phyloP scores from a whole-genome alignment of 2,329 filamentous ascomycete genomes.

The Ascochyta koolunga region DNA sequence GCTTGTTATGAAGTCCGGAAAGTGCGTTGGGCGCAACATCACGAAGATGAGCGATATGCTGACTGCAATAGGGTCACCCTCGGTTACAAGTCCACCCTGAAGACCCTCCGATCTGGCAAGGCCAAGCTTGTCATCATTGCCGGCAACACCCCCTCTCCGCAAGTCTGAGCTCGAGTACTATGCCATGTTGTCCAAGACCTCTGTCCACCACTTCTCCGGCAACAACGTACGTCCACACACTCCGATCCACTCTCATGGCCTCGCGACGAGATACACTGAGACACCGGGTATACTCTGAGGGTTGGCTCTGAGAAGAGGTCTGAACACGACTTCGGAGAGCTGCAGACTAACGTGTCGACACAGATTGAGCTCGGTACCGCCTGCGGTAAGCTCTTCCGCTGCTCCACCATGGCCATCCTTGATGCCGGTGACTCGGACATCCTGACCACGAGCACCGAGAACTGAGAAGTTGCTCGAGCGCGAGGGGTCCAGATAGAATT shows the following conservation, averaged over 20 bases:
- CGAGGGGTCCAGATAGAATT: conserved; percentile 26
- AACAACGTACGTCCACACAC: conserved; percentile 89
- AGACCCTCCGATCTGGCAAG: conserved; percentile 90
- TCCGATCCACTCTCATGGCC: conserved; percentile 44
- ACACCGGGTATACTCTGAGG: conserved; percentile 48
- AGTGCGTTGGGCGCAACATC: conserved; percentile 46
- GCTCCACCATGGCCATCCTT: conserved; percentile 95
- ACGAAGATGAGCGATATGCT: conserved; percentile 6
- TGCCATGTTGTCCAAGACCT: conserved; percentile 75
- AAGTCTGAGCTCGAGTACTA: conserved; percentile 94
- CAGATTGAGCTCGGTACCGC: conserved; percentile 98
- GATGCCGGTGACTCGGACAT: conserved; percentile 97
- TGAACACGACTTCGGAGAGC: conserved; percentile 84
- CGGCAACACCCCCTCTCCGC: conserved; percentile 96
- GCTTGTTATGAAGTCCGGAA: conserved; percentile 72
- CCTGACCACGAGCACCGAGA: conserved; percentile 71
- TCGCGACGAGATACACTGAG: conserved; percentile 44
- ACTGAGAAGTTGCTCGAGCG: conserved; percentile 31
- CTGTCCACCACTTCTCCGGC: conserved; percentile 96
- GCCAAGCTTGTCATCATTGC: conserved; percentile 97
- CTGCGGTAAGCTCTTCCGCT: conserved; percentile 98
- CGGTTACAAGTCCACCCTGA: conserved; percentile 88
- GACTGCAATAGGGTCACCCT: conserved; percentile 70
- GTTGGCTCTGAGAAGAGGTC: conserved; percentile 91
- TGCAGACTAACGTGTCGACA: conserved; percentile 63